Conservation (phyloP, 2,329 filamentous ascomycete genomes). For the Colletotrichum musicola region DNA sequence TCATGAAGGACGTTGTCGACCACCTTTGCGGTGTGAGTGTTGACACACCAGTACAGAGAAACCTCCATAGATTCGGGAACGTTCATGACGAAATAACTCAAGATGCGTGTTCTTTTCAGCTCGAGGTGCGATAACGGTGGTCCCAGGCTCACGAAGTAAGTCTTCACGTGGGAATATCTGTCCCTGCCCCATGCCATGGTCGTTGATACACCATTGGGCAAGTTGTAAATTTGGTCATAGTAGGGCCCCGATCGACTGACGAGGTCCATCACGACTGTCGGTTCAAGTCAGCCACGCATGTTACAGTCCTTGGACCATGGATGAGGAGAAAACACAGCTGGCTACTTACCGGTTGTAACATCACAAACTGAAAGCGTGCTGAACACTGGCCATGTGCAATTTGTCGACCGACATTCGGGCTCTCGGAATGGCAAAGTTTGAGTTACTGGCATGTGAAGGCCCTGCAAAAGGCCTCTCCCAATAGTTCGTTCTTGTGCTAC, state of each 20-base stretch:
- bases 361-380: slow-evolving; percentile 18
- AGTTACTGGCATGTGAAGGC: slow-evolving; percentile 9
- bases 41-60: slow-evolving; percentile 25
- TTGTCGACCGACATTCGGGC: slow-evolving; percentile 8
- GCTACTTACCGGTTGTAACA: neutral
- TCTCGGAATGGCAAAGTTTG: slow-evolving; percentile 13
- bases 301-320: no score
- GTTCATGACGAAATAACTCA: slow-evolving; percentile 22
- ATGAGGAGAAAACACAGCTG: neutral
- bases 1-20: no score
- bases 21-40: neutral
- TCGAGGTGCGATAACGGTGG: no score
- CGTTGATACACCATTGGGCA: no score
- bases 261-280: neutral
- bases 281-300: no score
- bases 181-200: neutral
- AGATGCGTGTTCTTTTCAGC: slow-evolving; percentile 3
- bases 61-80: slow-evolving; percentile 12
- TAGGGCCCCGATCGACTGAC: no score
- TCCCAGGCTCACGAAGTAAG: no score
- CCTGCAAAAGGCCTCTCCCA: slow-evolving; percentile 6
- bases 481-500: no score
- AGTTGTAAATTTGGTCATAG: no score
- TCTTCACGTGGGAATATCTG: slow-evolving; percentile 7
- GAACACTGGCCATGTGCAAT: slow-evolving; percentile 22